Percentiles rank a stretch among this genome's conserved stretches.
Conservation (phyloP, 2,329 filamentous ascomycete species). For the Cercospora sp. region DNA sequence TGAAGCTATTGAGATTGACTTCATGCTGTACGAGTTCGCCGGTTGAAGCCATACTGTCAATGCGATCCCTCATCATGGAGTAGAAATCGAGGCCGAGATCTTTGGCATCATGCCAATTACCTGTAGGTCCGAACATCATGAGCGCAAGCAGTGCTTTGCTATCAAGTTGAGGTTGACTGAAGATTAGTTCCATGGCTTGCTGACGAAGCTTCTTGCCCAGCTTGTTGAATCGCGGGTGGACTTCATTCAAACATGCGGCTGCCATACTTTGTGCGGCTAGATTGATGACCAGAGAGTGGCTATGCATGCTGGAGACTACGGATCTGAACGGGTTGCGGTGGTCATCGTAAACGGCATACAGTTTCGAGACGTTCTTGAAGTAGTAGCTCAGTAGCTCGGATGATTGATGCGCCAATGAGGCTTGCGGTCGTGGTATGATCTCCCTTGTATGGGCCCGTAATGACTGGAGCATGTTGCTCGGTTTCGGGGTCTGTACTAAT, state of each 20-base stretch:
- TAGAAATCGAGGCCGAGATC: slow-evolving; percentile 56
- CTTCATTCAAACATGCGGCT: slow-evolving; percentile 31
- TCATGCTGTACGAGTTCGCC: slow-evolving; percentile 13
- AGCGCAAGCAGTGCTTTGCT: slow-evolving; percentile 51
- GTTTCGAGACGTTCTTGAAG: slow-evolving; percentile 26
- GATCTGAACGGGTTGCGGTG: slow-evolving; percentile 26
- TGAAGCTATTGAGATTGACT: slow-evolving; percentile 38
- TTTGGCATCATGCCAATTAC: slow-evolving; percentile 60
- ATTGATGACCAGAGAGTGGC: slow-evolving; percentile 25
- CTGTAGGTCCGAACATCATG: slow-evolving; percentile 60
- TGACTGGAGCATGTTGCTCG: slow-evolving; percentile 20
- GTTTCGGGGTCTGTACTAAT: neutral
- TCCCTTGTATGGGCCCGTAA: slow-evolving; percentile 15
- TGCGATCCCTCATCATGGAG: slow-evolving; percentile 33
- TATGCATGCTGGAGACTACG: slow-evolving; percentile 25
- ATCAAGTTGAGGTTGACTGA: slow-evolving; percentile 24
- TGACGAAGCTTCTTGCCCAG: slow-evolving; percentile 29
- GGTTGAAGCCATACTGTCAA: slow-evolving; percentile 19
- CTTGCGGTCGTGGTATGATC: slow-evolving; percentile 12
- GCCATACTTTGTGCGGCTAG: slow-evolving; percentile 30
- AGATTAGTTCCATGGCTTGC: slow-evolving; percentile 28
- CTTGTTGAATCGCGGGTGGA: slow-evolving; percentile 28
- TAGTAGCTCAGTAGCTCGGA: slow-evolving; percentile 27
- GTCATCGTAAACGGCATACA: slow-evolving; percentile 27
- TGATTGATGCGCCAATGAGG: slow-evolving; percentile 21